Evolutionary conservation across 2,329 filamentous ascomycete genomes (phyloP).

Genomic region (Trichoderma koningii): DNA sequence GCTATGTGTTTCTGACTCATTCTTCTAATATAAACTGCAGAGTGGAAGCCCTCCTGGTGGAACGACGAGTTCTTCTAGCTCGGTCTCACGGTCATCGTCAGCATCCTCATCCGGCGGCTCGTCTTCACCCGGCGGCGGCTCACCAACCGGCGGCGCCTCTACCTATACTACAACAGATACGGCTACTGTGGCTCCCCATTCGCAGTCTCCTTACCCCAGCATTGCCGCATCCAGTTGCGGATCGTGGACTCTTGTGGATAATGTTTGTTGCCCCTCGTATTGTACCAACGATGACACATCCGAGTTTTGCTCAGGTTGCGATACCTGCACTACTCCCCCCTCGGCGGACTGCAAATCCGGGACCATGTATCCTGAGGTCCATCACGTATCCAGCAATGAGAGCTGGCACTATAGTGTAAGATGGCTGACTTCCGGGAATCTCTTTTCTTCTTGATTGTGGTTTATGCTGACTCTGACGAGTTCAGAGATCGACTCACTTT

Average conservation of each 20-base stretch:
- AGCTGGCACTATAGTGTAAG: constrained; percentile 21
- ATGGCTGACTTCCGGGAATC: background rate
- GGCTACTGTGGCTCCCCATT: constrained; percentile 8
- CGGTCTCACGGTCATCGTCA: background rate
- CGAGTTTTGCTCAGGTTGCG: background rate
- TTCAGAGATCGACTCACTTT: constrained; percentile 15
- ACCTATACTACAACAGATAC: constrained; percentile 22
- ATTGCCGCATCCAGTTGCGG: constrained; percentile 18
- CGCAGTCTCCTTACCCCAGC: constrained; percentile 19
- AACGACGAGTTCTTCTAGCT: background rate
- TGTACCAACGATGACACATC: constrained; percentile 16
- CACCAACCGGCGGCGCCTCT: background rate
- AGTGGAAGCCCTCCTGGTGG: background rate
- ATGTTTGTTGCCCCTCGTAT: constrained; percentile 21
- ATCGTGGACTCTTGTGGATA: constrained; percentile 15
- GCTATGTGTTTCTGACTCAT: background rate
- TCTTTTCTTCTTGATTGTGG: background rate
- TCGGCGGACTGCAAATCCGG: constrained; percentile 15
- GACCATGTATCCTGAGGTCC: constrained; percentile 20
- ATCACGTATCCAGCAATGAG: constrained; percentile 6
- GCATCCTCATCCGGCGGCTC: background rate
- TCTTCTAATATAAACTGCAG: background rate
- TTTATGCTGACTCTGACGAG: background rate
- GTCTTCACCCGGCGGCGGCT: background rate
- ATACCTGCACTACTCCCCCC: constrained; percentile 10